phyloP scores from a whole-genome alignment of 306 rosid species.

The Sesbania bispinosa region DNA sequence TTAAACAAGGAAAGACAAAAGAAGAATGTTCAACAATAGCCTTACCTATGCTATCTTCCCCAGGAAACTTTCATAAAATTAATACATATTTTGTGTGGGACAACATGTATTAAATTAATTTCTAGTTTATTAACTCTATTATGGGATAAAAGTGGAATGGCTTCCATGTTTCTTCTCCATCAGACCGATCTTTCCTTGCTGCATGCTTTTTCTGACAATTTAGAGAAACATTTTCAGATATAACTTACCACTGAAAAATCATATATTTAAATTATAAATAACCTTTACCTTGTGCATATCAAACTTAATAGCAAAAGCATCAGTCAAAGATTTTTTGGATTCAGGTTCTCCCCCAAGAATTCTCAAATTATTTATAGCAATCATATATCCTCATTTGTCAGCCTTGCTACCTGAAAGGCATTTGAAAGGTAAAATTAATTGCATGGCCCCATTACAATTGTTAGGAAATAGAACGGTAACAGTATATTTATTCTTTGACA shows the following conservation, averaged over 20 bases:
- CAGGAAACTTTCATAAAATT: neutral
- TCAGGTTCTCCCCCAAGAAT: conserved; percentile 70
- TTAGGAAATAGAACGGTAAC: neutral
- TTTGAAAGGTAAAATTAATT: conserved; percentile 13
- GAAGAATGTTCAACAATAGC: neutral
- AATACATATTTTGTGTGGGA: conserved; percentile 6
- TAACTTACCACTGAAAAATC: neutral
- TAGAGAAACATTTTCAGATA: conserved; percentile 28
- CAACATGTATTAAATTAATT: conserved; percentile 11
- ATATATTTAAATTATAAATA: conserved; percentile 4
- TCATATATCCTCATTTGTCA: conserved; percentile 70
- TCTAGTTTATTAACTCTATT: conserved; percentile 88
- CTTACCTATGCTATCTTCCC: neutral
- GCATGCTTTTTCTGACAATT: conserved; percentile 75
- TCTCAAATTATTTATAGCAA: conserved; percentile 73
- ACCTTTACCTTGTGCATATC: conserved; percentile 70
- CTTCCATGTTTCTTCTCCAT: conserved; percentile 73
- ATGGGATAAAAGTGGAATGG: conserved; percentile 89
- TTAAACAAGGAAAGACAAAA: neutral
- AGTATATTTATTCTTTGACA: neutral
- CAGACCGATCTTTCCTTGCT: conserved; percentile 70
- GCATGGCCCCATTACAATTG: neutral
- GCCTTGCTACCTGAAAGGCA: conserved; percentile 69
- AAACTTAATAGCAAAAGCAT: conserved; percentile 75
- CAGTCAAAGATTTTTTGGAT: conserved; percentile 44